Conservation (phyloP, 208 protist species). For the Acanthamoeba polyphaga region DNA sequence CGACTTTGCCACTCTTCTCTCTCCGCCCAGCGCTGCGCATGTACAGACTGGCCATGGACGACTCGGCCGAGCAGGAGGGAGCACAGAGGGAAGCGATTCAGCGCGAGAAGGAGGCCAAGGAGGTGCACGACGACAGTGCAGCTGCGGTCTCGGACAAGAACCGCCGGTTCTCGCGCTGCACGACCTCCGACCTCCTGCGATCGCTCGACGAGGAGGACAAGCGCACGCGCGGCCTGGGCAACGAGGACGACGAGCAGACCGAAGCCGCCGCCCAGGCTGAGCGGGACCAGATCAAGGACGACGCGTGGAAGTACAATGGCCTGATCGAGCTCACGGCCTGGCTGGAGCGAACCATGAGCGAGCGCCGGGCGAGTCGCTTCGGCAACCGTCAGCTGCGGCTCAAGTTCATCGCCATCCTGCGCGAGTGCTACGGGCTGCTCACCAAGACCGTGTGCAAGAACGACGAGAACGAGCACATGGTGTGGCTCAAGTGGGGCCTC, state of each 20-base stretch:
- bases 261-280: neutral
- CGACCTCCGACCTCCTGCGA: neutral
- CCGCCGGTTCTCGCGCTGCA: neutral
- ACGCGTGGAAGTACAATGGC: constrained; percentile 27
- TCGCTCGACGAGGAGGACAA: constrained; percentile 50
- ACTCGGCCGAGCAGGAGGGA: constrained; percentile 18
- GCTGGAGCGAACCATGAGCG: constrained; percentile 53
- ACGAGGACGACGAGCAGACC: neutral
- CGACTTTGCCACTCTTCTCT: neutral
- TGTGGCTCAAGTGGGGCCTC: constrained; percentile 61
- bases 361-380: neutral
- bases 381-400: constrained; percentile 55
- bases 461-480: constrained; percentile 42
- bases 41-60: constrained; percentile 41
- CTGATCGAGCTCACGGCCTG: constrained; percentile 36
- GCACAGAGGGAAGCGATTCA: neutral
- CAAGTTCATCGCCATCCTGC: constrained; percentile 15
- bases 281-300: constrained; percentile 7
- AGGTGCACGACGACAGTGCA: constrained; percentile 12
- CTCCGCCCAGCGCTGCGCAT: neutral
- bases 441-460: constrained; percentile 49
- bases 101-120: constrained; percentile 33
- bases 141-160: neutral
- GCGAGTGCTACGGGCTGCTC: constrained; percentile 50
- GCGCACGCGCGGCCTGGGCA: constrained; percentile 23